These are phyloP conservation scores for Debaryomyces psychrophilus DNA, from an alignment of 1,139 yeast species.

Conservation along the genomic window DNA sequence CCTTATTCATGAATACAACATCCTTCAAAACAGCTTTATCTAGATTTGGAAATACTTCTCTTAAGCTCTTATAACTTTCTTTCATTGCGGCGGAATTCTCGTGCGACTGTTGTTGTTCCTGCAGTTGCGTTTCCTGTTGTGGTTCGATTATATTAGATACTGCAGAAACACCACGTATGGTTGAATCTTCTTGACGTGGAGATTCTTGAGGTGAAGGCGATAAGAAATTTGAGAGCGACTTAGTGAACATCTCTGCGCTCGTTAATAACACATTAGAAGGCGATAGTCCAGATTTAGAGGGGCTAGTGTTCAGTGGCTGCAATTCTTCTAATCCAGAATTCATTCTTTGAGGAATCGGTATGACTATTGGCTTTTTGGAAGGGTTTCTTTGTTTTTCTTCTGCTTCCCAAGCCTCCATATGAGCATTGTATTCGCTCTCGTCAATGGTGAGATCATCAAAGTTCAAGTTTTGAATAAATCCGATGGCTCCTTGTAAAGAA, in stretches of 20 bases:
- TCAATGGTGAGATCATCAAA: conserved; percentile 62
- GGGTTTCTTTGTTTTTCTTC: conserved; percentile 32
- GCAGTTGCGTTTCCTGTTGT: conserved; percentile 7
- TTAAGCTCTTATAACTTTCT: conserved; percentile 46
- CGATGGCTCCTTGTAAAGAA: conserved; percentile 83
- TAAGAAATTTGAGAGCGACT: conserved; percentile 48
- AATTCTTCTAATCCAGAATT: conserved; percentile 21
- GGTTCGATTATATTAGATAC: background rate
- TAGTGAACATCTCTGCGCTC: conserved; percentile 57
- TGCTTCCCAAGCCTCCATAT: conserved; percentile 54
- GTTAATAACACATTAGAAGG: conserved; percentile 56
- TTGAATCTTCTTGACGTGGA: conserved; percentile 13
- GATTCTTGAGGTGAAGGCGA: conserved; percentile 44
- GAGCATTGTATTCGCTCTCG: conserved; percentile 56
- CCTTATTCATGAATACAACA: conserved; percentile 66
- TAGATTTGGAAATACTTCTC: conserved; percentile 75
- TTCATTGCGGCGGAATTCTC: conserved; percentile 17
- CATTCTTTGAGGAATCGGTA: conserved; percentile 13
- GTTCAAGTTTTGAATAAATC: conserved; percentile 67
- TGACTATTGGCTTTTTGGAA: conserved; percentile 23
- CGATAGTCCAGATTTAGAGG: conserved; percentile 31
- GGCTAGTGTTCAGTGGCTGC: conserved; percentile 14
- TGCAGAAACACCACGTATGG: background rate
- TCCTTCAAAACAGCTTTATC: conserved; percentile 73
- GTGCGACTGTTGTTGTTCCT: conserved; percentile 11